These are phyloP conservation scores for Senna tora DNA, from an alignment of 306 rosid species.

Conservation along the genomic window DNA sequence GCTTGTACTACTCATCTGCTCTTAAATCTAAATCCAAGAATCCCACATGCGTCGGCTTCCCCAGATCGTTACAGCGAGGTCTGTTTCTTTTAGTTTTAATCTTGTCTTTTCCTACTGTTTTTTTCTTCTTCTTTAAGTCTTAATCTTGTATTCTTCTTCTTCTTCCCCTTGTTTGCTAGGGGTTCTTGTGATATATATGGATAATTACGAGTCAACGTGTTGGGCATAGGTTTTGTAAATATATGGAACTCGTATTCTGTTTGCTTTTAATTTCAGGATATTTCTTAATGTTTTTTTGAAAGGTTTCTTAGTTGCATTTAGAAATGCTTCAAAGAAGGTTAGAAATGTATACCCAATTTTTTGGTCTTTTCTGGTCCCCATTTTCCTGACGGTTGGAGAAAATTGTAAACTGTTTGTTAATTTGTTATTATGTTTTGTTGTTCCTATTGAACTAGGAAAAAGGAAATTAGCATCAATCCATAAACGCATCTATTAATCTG, in stretches of 20 bases:
- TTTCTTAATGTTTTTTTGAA: not conserved
- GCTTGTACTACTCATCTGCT: constrained; percentile 60
- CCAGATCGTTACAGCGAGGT: constrained; percentile 60
- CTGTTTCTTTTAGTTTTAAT: too few relatives aligned
- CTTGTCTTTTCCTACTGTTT: not conserved
- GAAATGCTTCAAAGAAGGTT: not conserved
- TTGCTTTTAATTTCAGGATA: not conserved
- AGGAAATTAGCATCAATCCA: too few relatives aligned
- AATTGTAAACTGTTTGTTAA: too few relatives aligned
- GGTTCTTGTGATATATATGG: too few relatives aligned
- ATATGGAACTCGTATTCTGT: not conserved
- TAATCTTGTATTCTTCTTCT: too few relatives aligned
- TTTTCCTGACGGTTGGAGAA: too few relatives aligned
- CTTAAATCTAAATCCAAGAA: constrained; percentile 61
- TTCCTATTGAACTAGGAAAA: too few relatives aligned
- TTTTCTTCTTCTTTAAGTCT: not conserved
- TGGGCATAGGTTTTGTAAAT: not conserved
- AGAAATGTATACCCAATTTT: constrained; percentile 22
- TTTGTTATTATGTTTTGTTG: too few relatives aligned
- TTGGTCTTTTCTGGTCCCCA: too few relatives aligned
- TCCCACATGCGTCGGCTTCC: constrained; percentile 68
- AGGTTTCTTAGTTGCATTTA: not conserved
- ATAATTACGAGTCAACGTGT: too few relatives aligned
- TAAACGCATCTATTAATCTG: too few relatives aligned
- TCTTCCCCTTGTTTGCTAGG: not conserved